These are phyloP conservation scores for Pseudopyrenochaeta lycopersici DNA, from an alignment of 2,329 filamentous ascomycete species.

Conservation along the genomic window DNA sequence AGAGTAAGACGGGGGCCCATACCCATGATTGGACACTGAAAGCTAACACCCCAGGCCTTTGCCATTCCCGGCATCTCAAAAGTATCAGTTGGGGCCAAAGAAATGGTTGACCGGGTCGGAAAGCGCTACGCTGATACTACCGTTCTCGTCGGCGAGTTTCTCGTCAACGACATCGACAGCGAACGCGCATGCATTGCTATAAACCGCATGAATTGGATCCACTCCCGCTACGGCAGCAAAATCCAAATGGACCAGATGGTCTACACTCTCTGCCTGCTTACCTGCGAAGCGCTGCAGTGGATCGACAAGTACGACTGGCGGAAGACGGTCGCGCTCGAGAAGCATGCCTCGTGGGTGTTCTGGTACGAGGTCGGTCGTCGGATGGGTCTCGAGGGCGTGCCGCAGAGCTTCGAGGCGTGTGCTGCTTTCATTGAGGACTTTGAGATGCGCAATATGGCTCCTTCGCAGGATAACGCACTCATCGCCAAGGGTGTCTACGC, in stretches of 20 bases:
- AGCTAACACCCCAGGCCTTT: slow-evolving; percentile 6
- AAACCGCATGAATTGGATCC: slow-evolving; percentile 20
- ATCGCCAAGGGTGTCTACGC: slow-evolving; percentile 12
- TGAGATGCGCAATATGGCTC: slow-evolving; percentile 12
- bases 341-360: slow-evolving; percentile 15
- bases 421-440: slow-evolving; percentile 11
- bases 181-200: slow-evolving; percentile 17
- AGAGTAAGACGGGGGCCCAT: neutral
- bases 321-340: slow-evolving; percentile 8
- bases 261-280: slow-evolving; percentile 16
- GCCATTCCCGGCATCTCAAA: slow-evolving; percentile 16
- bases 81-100: slow-evolving; percentile 12
- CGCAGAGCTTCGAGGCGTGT: slow-evolving; percentile 11
- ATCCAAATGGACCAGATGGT: slow-evolving; percentile 18
- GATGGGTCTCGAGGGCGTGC: slow-evolving; percentile 15
- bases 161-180: slow-evolving; percentile 20
- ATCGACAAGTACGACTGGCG: slow-evolving; percentile 16
- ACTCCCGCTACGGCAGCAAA: slow-evolving; percentile 13
- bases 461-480: slow-evolving; percentile 11
- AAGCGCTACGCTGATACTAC: slow-evolving; percentile 17
- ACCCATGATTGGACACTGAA: neutral
- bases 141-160: slow-evolving; percentile 16
- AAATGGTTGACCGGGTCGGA: slow-evolving; percentile 13
- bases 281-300: slow-evolving; percentile 15
- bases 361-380: slow-evolving; percentile 15